phyloP scores from a whole-genome alignment of 768 basidiomycete genomes.

The Tylopilus intermedius region DNA sequence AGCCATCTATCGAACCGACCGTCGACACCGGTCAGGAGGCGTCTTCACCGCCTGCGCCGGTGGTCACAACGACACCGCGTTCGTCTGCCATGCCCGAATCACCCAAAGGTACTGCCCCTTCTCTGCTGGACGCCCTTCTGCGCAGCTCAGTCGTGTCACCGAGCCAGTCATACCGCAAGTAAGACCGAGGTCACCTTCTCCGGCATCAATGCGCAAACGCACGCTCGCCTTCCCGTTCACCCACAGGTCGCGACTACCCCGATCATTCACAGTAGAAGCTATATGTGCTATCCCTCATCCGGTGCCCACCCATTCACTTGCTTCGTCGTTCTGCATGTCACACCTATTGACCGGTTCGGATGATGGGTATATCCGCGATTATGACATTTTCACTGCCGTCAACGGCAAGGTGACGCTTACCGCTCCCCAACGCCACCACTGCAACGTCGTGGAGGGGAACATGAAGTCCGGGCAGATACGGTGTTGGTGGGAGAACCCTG shows the following conservation, averaged over 20 bases:
- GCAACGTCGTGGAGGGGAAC: constrained; percentile 85
- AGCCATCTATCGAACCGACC: constrained; percentile 31
- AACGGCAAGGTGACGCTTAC: constrained; percentile 86
- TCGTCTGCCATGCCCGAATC: constrained; percentile 29
- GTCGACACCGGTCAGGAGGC: constrained; percentile 29
- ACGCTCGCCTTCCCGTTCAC: constrained; percentile 34
- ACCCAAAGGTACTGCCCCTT: constrained; percentile 28
- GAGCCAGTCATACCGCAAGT: constrained; percentile 21
- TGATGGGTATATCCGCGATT: constrained; percentile 90
- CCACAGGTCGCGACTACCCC: constrained; percentile 34
- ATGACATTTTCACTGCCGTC: constrained; percentile 83
- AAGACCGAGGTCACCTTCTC: constrained; percentile 46
- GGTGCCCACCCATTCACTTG: constrained; percentile 81
- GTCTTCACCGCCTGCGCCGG: constrained; percentile 27
- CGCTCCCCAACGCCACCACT: constrained; percentile 83
- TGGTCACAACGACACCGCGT: constrained; percentile 21
- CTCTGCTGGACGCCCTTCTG: not conserved
- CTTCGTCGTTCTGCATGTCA: constrained; percentile 79
- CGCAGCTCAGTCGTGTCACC: constrained; percentile 17
- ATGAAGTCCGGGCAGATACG: constrained; percentile 85
- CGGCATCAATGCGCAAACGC: constrained; percentile 49
- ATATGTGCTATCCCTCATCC: constrained; percentile 90
- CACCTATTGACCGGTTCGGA: constrained; percentile 88
- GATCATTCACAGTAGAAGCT: constrained; percentile 82
- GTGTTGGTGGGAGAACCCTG: constrained; percentile 85